Evolutionary conservation across 805 yeast species (phyloP).

Genomic region (Metschnikowia santaceciliae): DNA sequence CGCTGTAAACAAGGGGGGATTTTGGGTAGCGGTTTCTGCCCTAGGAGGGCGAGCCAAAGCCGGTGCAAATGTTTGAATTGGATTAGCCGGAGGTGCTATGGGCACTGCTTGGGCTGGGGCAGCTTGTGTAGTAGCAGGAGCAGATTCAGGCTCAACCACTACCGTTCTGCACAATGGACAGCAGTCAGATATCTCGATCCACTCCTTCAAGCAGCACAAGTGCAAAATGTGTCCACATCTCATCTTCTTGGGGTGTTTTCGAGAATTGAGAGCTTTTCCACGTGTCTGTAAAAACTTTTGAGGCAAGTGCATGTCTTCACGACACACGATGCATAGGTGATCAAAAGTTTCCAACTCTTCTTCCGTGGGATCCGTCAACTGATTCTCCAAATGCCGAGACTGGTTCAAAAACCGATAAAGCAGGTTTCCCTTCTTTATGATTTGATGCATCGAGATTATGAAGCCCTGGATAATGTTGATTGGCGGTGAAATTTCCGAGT

Average conservation of each 20-base stretch:
- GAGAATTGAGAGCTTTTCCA: conserved; percentile 21
- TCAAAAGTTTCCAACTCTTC: conserved; percentile 54
- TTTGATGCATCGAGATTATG: conserved; percentile 36
- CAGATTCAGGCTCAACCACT: conserved; percentile 35
- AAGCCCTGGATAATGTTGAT: conserved; percentile 42
- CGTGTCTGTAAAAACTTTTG: conserved; percentile 29
- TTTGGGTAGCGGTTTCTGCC: background rate
- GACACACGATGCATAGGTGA: conserved; percentile 80
- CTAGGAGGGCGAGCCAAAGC: background rate
- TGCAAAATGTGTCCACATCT: conserved; percentile 87
- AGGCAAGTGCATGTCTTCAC: conserved; percentile 74
- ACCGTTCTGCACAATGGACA: conserved; percentile 88
- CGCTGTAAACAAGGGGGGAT: background rate
- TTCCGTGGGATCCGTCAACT: conserved; percentile 57
- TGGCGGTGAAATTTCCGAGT: conserved; percentile 31
- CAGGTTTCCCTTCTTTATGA: conserved; percentile 35
- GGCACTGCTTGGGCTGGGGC: background rate
- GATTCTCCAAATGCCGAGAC: conserved; percentile 59
- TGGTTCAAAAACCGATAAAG: conserved; percentile 50
- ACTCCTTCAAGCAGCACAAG: conserved; percentile 81
- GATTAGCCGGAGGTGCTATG: background rate
- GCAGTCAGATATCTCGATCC: conserved; percentile 89
- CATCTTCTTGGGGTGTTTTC: conserved; percentile 67
- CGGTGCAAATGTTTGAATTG: background rate
- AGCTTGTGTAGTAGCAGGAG: background rate